Conservation (phyloP, 2,329 filamentous ascomycete genomes). For the Nothophoma quercina region DNA sequence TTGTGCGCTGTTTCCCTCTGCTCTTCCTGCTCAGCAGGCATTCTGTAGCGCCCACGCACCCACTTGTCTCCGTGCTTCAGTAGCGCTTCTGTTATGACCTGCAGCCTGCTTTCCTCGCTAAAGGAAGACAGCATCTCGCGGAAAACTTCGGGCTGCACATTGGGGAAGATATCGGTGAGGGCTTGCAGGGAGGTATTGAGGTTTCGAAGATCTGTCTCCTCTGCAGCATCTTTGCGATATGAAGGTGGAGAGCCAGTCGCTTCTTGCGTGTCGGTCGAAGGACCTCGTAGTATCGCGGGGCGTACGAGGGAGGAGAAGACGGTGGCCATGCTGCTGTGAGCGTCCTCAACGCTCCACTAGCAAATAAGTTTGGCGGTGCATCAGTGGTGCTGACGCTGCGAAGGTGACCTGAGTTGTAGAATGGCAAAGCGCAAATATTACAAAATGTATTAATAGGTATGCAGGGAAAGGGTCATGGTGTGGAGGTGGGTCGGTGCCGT, state of each 20-base stretch:
- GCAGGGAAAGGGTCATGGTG: conserved; percentile 2
- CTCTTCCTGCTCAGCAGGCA: conserved; percentile 47
- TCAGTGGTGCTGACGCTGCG: not conserved
- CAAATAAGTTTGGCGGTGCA: not conserved
- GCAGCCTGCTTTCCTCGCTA: conserved; percentile 77
- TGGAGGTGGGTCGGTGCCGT: not conserved
- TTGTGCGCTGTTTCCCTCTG: conserved; percentile 40
- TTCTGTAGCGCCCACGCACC: conserved; percentile 70
- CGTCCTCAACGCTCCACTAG: conserved; percentile 18
- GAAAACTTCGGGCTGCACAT: conserved; percentile 83
- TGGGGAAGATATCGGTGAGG: conserved; percentile 76
- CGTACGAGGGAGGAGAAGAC: conserved; percentile 48
- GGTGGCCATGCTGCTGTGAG: conserved; percentile 37
- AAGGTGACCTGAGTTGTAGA: not conserved
- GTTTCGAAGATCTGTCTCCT: conserved; percentile 69
- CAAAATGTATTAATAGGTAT: conserved; percentile 2
- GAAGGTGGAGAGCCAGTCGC: conserved; percentile 12
- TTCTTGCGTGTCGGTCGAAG: conserved; percentile 19
- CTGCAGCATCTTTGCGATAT: conserved; percentile 36
- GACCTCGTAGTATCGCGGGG: conserved; percentile 28
- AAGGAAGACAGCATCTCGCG: conserved; percentile 80
- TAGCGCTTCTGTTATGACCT: conserved; percentile 78
- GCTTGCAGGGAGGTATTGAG: conserved; percentile 74
- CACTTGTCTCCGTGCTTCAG: conserved; percentile 75
- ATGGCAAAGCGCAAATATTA: not conserved